Percentiles rank a stretch among this genome's conserved stretches.
phyloP scores from a whole-genome alignment of 148 eudicot species.

The Persicaria tinctoria region DNA sequence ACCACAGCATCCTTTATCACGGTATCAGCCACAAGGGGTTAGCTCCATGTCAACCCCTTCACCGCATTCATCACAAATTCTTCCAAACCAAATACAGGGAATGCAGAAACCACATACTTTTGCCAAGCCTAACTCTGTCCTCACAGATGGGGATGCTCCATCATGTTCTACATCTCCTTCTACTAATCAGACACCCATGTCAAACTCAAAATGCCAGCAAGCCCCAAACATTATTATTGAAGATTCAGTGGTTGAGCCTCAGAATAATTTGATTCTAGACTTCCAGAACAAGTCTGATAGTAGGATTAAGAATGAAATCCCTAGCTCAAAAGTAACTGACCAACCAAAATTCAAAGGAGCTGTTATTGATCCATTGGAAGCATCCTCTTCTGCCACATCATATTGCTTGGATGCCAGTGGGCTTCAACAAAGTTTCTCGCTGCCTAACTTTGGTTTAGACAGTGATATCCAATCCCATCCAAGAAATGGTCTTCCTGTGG shows the following conservation, averaged over 20 bases:
- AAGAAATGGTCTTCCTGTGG: conserved; percentile 46
- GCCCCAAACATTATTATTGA: conserved; percentile 32
- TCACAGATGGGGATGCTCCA: conserved; percentile 65
- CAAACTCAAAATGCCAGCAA: conserved; percentile 47
- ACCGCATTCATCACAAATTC: conserved; percentile 45
- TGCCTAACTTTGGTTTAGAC: conserved; percentile 54
- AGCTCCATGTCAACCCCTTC: conserved; percentile 43
- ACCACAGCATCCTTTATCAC: conserved; percentile 41
- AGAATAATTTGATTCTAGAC: conserved; percentile 37
- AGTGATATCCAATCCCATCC: conserved; percentile 78
- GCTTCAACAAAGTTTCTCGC: conserved; percentile 56
- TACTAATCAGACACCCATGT: conserved; percentile 50
- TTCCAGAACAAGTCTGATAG: conserved; percentile 43
- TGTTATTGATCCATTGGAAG: conserved; percentile 54
- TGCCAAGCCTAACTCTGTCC: conserved; percentile 42
- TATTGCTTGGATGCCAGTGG: conserved; percentile 71
- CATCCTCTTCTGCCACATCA: conserved; percentile 74
- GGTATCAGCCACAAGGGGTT: conserved; percentile 35
- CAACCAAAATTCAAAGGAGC: conserved; percentile 48
- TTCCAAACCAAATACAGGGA: conserved; percentile 46
- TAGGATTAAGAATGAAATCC: conserved; percentile 49
- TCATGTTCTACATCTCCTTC: conserved; percentile 93
- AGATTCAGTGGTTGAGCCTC: conserved; percentile 43
- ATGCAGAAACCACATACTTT: conserved; percentile 41
- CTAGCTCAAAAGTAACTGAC: conserved; percentile 44